A percentile compares a stretch with the other conserved stretches of the same genome.
Conservation (phyloP, 2,329 filamentous ascomycete genomes). For the Incumbomyces lentus region DNA sequence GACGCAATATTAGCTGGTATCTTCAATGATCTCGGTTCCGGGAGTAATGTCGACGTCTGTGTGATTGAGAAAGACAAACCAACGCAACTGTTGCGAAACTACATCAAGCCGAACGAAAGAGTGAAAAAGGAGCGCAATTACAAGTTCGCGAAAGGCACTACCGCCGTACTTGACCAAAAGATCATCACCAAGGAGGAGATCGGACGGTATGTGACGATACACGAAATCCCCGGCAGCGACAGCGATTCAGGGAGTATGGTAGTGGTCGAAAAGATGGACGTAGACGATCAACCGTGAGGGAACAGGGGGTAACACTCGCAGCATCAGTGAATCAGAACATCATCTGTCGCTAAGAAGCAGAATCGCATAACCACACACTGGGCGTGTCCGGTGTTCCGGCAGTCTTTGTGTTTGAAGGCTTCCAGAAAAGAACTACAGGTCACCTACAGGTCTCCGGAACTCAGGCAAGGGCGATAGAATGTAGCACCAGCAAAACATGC, state of each 20-base stretch:
- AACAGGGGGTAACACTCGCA: too few species aligned
- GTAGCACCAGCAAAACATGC: not conserved
- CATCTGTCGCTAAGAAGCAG: too few species aligned
- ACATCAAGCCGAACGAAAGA: slow-evolving; percentile 84
- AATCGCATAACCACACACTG: too few species aligned
- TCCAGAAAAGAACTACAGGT: not conserved
- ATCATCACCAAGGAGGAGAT: slow-evolving; percentile 90
- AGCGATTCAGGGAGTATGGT: slow-evolving; percentile 50
- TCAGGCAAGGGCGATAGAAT: not conserved
- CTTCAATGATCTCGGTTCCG: slow-evolving; percentile 95
- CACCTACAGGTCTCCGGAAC: not conserved
- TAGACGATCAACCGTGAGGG: slow-evolving; percentile 34
- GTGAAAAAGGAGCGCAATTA: slow-evolving; percentile 89
- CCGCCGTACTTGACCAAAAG: slow-evolving; percentile 90
- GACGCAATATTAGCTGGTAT: slow-evolving; percentile 93
- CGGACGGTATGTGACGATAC: slow-evolving; percentile 83
- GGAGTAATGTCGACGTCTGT: slow-evolving; percentile 93
- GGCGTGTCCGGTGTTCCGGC: too few species aligned
- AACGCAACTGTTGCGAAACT: slow-evolving; percentile 74
- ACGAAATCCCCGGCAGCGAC: slow-evolving; percentile 50
- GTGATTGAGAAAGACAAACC: slow-evolving; percentile 95
- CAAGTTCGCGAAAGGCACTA: slow-evolving; percentile 82
- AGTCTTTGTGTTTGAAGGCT: too few species aligned
- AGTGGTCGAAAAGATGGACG: slow-evolving; percentile 55
- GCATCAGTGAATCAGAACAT: too few species aligned